Base-by-base conservation (phyloP, 2,329 filamentous ascomycete species). In the Pseudophaeomoniella oleicola region DNA sequence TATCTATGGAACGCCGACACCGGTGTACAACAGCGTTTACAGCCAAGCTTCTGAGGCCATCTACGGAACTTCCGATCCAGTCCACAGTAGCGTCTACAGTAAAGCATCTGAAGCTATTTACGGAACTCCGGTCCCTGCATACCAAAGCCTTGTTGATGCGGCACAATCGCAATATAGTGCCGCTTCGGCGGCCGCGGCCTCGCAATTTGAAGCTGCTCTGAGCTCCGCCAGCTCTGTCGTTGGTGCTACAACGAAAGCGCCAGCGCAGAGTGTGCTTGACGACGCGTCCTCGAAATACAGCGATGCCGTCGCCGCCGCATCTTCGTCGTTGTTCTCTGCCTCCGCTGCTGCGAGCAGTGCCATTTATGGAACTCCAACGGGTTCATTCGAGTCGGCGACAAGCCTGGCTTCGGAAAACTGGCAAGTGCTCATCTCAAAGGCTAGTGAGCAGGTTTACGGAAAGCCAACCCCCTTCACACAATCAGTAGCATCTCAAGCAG, bases 401-500 rank as follows among this genome's bases (percentile, higher is more conserved):
- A 69, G 66, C 31, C 64, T 67, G 45, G 70, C 69, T 3, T 73
- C 72, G 27, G 67, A 71, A 32, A 76, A 71, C 44, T 81, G 75
- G 75, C 72, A 79, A 36, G 60, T 59, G 9, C 54, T 80, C 1
- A 64, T 86, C 27, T 69, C 71, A 4, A 71, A 71, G 42, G 72
- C 81, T 22, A 83, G 78, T 53, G 64, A 69, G 32, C 75, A 80
- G 41, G 65, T 86, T 19, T 87, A 86, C 44, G 78, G 78, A 16
- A 67, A 72, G 14, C 76, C 78, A 0, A 70, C 69, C n/a, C 67
- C 66, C 0, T 73, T 54, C 50, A 43, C 47, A 47, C 51, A 66
- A 39, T 58, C 61, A 16, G 54, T 63, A 12, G 58, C 64, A 38
- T 62, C 64, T 4, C 65, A 69, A 42, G 76, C 70, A 3, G 66